Conservation (phyloP, 2,329 filamentous ascomycete species). For the Colletotrichum sp. region DNA sequence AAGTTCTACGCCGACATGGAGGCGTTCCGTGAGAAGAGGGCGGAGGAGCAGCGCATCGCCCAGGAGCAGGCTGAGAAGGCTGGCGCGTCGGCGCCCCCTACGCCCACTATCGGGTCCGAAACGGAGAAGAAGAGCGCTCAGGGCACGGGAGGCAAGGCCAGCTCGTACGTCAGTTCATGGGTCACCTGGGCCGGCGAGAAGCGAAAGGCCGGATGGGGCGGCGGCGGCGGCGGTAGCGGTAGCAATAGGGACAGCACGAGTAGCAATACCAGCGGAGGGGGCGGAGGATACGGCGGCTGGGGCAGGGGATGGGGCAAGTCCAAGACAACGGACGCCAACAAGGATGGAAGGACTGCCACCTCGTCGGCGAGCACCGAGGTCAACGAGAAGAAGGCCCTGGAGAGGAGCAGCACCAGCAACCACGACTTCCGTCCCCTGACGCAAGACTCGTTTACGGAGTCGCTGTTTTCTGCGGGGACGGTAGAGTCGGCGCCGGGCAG, state of each 20-base stretch:
- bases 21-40: conserved; percentile 49
- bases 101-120: conserved; percentile 23
- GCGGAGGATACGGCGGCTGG: conserved; percentile 34
- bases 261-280: neutral
- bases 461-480: conserved; percentile 43
- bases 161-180: conserved; percentile 73
- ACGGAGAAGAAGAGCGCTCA: conserved; percentile 48
- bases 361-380: conserved; percentile 4
- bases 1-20: conserved; percentile 93
- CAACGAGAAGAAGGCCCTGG: neutral
- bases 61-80: conserved; percentile 21
- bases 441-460: conserved; percentile 50
- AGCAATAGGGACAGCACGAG: conserved; percentile 8
- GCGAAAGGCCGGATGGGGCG: conserved; percentile 57
- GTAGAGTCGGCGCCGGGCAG: conserved; percentile 11
- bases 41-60: conserved; percentile 40
- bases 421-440: conserved; percentile 35
- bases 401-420: neutral
- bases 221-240: neutral
- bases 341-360: conserved; percentile 25
- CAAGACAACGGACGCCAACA: conserved; percentile 17
- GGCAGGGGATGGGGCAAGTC: conserved; percentile 32
- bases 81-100: conserved; percentile 24
- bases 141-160: conserved; percentile 57
- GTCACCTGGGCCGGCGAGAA: conserved; percentile 78